phyloP scores from a whole-genome alignment of 75 land plant species.

The Pinus albicaulis region DNA sequence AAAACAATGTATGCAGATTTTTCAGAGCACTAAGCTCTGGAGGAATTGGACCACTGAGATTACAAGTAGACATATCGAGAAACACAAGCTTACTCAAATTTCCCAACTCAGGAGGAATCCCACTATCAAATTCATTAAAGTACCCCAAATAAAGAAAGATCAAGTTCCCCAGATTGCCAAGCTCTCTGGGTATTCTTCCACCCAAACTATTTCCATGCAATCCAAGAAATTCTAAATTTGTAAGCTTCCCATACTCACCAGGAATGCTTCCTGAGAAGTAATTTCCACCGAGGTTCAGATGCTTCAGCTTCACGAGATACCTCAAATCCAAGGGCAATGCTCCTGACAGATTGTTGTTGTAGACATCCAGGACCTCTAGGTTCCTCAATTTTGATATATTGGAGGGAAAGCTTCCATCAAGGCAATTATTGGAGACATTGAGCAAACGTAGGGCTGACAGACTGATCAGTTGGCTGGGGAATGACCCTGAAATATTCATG shows the following conservation, averaged over 20 bases:
- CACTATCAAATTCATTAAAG: constrained; percentile 63
- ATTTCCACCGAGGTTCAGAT: constrained; percentile 78
- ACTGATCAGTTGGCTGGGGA: constrained; percentile 13
- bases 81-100: constrained; percentile 47
- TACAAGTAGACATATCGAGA: constrained; percentile 62
- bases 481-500: constrained; percentile 43
- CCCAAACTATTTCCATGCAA: constrained; percentile 64
- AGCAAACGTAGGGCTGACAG: not conserved
- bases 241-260: constrained; percentile 42
- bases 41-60: constrained; percentile 61
- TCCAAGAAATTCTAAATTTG: constrained; percentile 48
- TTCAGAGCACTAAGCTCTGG: constrained; percentile 41
- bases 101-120: constrained; percentile 67
- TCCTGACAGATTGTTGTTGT: constrained; percentile 64
- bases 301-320: constrained; percentile 36
- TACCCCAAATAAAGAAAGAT: constrained; percentile 69
- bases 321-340: constrained; percentile 46
- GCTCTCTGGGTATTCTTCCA: constrained; percentile 66
- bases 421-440: not conserved
- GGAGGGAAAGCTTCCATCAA: not conserved
- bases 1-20: constrained; percentile 48
- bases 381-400: constrained; percentile 28
- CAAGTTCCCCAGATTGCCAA: constrained; percentile 58
- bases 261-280: constrained; percentile 76
- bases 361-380: constrained; percentile 53